A percentile compares a stretch with the other conserved stretches of the same genome.
Evolutionary conservation across 1,139 yeast species (phyloP).

Genomic region (Meyerozyma carpophila): DNA sequence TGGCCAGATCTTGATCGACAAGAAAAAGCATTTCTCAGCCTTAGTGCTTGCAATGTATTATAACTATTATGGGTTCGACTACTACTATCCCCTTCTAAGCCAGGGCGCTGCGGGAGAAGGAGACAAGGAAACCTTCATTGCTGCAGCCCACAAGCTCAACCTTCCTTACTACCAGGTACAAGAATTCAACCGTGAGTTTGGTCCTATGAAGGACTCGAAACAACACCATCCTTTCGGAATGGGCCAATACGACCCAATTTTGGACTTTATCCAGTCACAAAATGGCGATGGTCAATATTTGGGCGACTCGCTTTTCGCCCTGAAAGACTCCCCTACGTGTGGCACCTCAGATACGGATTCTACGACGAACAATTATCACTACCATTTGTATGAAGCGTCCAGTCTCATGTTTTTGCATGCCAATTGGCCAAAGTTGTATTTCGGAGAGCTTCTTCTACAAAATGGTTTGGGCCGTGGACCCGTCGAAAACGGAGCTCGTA

Average conservation of each 20-base stretch:
- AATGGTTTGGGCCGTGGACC: constrained; percentile 27
- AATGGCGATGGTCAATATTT: constrained; percentile 5
- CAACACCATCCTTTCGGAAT: constrained; percentile 28
- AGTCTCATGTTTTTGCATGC: constrained; percentile 31
- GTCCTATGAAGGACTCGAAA: constrained; percentile 18
- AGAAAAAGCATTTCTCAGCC: constrained; percentile 43
- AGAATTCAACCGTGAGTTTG: constrained; percentile 34
- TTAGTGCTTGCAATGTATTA: constrained; percentile 51
- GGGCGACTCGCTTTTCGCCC: constrained; percentile 10
- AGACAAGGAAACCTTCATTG: constrained; percentile 58
- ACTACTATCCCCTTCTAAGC: constrained; percentile 47
- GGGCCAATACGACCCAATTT: constrained; percentile 37
- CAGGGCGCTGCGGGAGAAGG: constrained; percentile 63
- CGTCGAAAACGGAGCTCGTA: constrained; percentile 13
- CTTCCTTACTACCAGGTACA: constrained; percentile 52
- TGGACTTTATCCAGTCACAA: constrained; percentile 24
- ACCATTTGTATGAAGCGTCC: constrained; percentile 24
- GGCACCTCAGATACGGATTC: constrained; percentile 18
- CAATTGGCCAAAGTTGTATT: constrained; percentile 31
- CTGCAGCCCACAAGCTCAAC: constrained; percentile 50
- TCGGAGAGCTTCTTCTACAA: constrained; percentile 20
- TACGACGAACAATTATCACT: constrained; percentile 21
- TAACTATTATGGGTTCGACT: constrained; percentile 49
- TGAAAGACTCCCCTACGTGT: constrained; percentile 13
- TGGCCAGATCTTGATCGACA: constrained; percentile 52